These are phyloP conservation scores for Gossypium herbaceum DNA, from an alignment of 345 rosid genomes.

Conservation along the genomic window DNA sequence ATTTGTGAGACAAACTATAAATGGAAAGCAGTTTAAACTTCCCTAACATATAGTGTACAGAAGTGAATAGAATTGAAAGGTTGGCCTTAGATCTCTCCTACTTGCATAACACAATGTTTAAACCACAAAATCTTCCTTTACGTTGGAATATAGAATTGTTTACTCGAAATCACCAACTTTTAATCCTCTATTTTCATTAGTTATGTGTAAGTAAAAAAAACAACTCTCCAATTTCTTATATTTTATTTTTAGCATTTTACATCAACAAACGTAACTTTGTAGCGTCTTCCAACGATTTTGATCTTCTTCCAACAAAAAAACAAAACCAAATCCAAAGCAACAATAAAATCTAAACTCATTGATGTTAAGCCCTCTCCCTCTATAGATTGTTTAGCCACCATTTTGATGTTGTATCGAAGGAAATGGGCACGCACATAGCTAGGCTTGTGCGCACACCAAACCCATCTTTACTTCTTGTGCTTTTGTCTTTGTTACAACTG, in stretches of 20 bases:
- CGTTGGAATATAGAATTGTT: background rate
- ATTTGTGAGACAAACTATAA: background rate
- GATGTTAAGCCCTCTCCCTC: slow-evolving; percentile 8
- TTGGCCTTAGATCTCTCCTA: slow-evolving; percentile 23
- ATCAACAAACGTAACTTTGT: background rate
- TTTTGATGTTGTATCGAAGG: slow-evolving; percentile 23
- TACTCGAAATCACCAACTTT: background rate
- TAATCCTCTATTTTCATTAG: background rate
- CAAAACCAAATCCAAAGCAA: background rate
- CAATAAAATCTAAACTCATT: background rate
- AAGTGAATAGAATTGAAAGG: slow-evolving; percentile 16
- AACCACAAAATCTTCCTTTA: background rate
- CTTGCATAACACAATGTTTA: slow-evolving; percentile 2
- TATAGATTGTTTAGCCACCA: background rate
- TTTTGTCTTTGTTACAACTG: slow-evolving; percentile 20
- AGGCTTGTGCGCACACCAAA: slow-evolving; percentile 39
- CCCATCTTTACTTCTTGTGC: background rate
- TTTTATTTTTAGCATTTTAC: slow-evolving; percentile 25
- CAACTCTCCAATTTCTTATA: slow-evolving; percentile 16
- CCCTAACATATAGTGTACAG: background rate
- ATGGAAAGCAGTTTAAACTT: background rate
- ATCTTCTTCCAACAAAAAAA: background rate
- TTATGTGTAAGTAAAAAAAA: background rate
- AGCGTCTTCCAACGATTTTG: background rate
- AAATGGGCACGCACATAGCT: slow-evolving; percentile 38